These are phyloP conservation scores for Yamadazyma dendronema DNA, from an alignment of 1,139 yeast species.

Conservation along the genomic window DNA sequence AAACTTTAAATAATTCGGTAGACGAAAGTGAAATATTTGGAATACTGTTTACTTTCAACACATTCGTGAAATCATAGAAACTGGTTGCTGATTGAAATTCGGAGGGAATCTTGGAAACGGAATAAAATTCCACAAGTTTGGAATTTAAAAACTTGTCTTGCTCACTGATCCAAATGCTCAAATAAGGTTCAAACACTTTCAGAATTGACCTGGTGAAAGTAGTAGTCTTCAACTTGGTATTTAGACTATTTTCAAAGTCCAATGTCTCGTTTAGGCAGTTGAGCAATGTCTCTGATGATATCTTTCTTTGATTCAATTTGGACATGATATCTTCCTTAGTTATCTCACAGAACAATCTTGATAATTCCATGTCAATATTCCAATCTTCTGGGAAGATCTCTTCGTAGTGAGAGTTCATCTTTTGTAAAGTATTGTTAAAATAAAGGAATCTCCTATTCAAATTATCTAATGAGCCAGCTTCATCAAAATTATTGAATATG, in stretches of 20 bases:
- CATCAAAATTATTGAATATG: slow-evolving; percentile 77
- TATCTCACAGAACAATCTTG: slow-evolving; percentile 61
- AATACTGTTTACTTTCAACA: slow-evolving; percentile 40
- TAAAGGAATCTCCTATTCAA: slow-evolving; percentile 77
- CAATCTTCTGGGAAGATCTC: slow-evolving; percentile 67
- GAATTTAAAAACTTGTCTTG: slow-evolving; percentile 66
- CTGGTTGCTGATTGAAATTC: slow-evolving; percentile 28
- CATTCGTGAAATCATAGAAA: slow-evolving; percentile 28
- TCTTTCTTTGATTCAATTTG: slow-evolving; percentile 22
- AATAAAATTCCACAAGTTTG: slow-evolving; percentile 61
- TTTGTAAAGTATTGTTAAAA: slow-evolving; percentile 66
- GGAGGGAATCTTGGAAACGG: slow-evolving; percentile 43
- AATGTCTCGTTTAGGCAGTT: slow-evolving; percentile 35
- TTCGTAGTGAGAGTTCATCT: slow-evolving; percentile 53
- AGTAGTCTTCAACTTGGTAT: slow-evolving; percentile 49
- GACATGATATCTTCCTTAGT: slow-evolving; percentile 64
- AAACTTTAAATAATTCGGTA: slow-evolving; percentile 78
- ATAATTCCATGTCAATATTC: slow-evolving; percentile 64
- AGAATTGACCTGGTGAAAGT: slow-evolving; percentile 58
- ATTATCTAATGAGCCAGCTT: slow-evolving; percentile 92
- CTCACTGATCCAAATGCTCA: slow-evolving; percentile 82
- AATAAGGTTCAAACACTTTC: slow-evolving; percentile 78
- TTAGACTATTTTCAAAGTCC: slow-evolving; percentile 77
- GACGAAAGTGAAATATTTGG: slow-evolving; percentile 77
- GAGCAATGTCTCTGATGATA: slow-evolving; percentile 58